Evolutionary conservation across 257 asterid species (phyloP), one percentile per base, ranked within the genome.

Genomic region (Gynochthodes officinalis): DNA sequence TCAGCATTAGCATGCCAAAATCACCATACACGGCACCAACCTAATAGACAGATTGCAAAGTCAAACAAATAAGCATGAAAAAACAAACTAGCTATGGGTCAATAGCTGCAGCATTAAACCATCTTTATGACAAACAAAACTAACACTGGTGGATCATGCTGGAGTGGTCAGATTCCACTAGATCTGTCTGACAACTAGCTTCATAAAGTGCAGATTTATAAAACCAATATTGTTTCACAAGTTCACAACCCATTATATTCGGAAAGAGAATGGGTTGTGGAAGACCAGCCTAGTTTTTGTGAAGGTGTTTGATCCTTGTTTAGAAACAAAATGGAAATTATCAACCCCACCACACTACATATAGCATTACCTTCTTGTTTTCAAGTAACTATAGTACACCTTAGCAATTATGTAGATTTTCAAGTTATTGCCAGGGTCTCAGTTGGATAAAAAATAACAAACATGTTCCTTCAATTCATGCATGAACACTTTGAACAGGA

Each of bases 1-100:
- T 94, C 73, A 76, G 82, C 77, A 91, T 78, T 87, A 91, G 89
- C 88, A 77, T 79, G 76, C 90, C 93, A 63, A 80, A 73, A 74
- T 84, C 90, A 75, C 58, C 72, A 71, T 84, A 76, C 69, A 69
- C 81, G 7, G 48, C 72, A 67, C 87, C 90, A 72, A 86, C 85
- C 98, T 94, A 75, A 80, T 79, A 78, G 72, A 59, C 65, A 74
- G 71, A 78, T 44, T 21, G 33, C 46, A 19, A 69, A 30, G 30
- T 71, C 69, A 53, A 39, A 58, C 16, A 67, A 42, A 63, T 40
- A 37, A 72, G 65, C 62, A 16, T 40, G 19, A 4, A 33, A 30
- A 3, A 39, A 37, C 11, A 18, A n/a, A 33, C 2, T 19, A 63
- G 27, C 49, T n/a, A 53, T 8, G 7, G n/a, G 60, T 23, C 60